Percentiles rank a stretch among this genome's conserved stretches.
Conservation (phyloP, 2,329 filamentous ascomycete species). For the Kalaharituber pfeilii region DNA sequence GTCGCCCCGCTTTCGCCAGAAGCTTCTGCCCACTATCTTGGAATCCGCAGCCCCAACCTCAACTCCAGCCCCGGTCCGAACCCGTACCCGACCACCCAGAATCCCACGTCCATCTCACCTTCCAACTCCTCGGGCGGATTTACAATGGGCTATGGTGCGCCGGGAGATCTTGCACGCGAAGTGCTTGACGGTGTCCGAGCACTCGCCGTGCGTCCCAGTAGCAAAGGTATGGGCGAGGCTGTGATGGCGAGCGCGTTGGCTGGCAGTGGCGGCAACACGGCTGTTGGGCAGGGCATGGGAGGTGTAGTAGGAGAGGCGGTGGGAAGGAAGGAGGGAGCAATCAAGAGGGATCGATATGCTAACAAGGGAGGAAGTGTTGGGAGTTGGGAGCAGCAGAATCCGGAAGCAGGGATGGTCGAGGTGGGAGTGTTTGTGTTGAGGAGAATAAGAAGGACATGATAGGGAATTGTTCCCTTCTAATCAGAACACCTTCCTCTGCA, state of each 20-base stretch:
- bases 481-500: too few relatives aligned
- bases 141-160: constrained; percentile 16
- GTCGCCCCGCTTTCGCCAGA: neutral
- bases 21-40: neutral
- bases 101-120: constrained; percentile 5
- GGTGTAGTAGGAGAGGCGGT: neutral
- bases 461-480: too few relatives aligned
- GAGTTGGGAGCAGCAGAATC: neutral
- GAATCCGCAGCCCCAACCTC: neutral
- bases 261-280: constrained; percentile 8
- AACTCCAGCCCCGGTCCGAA: neutral
- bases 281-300: neutral
- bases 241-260: constrained; percentile 14
- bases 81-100: neutral
- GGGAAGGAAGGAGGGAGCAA: constrained; percentile 1
- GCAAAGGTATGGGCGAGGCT: constrained; percentile 22
- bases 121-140: constrained; percentile 2
- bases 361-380: neutral
- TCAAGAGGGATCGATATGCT: neutral
- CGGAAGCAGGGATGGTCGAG: neutral
- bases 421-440: neutral
- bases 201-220: constrained; percentile 18
- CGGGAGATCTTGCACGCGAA: constrained; percentile 21
- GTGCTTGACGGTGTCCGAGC: constrained; percentile 22
- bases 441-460: neutral